Conservation (phyloP, 441 rosid genomes). For the Erodium texanum region DNA sequence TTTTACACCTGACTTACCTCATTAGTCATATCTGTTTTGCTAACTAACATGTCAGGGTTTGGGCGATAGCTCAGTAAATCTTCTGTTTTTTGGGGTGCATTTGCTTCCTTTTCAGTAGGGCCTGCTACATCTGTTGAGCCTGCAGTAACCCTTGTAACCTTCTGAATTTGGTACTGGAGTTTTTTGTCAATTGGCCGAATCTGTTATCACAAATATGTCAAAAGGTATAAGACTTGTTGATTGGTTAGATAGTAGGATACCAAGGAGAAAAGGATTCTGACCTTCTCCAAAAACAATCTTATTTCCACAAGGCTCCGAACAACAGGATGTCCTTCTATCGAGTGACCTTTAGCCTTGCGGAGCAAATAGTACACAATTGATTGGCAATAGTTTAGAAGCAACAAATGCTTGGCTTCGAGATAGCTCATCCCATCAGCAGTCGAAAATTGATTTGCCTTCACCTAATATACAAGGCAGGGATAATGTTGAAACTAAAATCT, state of each 20-base stretch:
- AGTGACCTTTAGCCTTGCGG: slow-evolving; percentile 68
- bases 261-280: slow-evolving; percentile 15
- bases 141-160: slow-evolving; percentile 44
- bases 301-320: slow-evolving; percentile 77
- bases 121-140: slow-evolving; percentile 26
- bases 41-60: slow-evolving; percentile 63
- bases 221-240: neutral
- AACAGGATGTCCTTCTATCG: slow-evolving; percentile 70
- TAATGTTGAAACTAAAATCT: neutral
- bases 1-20: slow-evolving; percentile 26
- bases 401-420: slow-evolving; percentile 73
- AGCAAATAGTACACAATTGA: slow-evolving; percentile 68
- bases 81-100: slow-evolving; percentile 36
- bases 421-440: slow-evolving; percentile 70
- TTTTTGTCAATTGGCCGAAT: slow-evolving; percentile 84
- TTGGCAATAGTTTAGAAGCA: slow-evolving; percentile 76
- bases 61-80: slow-evolving; percentile 67
- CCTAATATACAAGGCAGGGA: slow-evolving; percentile 27
- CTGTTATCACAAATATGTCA: slow-evolving; percentile 27
- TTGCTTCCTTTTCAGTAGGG: slow-evolving; percentile 29
- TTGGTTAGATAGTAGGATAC: neutral
- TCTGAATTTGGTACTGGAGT: slow-evolving; percentile 78
- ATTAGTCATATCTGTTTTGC: slow-evolving; percentile 29
- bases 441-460: slow-evolving; percentile 49
- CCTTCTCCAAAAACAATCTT: slow-evolving; percentile 83